These are phyloP conservation scores for Penicillium decumbens DNA, from an alignment of 2,329 filamentous ascomycete species.

Conservation along the genomic window DNA sequence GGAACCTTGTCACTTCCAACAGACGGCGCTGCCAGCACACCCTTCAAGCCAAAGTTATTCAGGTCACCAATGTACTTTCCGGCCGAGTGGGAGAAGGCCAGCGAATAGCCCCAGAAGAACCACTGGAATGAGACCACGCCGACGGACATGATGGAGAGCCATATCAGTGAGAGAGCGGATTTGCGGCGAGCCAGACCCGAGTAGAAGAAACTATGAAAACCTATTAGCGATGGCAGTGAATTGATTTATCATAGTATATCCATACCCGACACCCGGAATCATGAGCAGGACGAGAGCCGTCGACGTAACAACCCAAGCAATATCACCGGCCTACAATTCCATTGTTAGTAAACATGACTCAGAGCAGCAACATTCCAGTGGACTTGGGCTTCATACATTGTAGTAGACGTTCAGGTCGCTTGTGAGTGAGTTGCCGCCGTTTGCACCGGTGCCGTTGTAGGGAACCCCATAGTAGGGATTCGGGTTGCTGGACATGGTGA, in stretches of 20 bases:
- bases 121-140: slow-evolving; percentile 82
- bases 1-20: slow-evolving; percentile 69
- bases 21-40: slow-evolving; percentile 70
- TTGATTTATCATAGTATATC: not conserved
- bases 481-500: slow-evolving; percentile 33
- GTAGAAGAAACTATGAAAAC: slow-evolving; percentile 74
- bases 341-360: slow-evolving; percentile 13
- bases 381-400: slow-evolving; percentile 40
- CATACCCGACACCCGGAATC: slow-evolving; percentile 79
- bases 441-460: slow-evolving; percentile 61
- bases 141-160: slow-evolving; percentile 75
- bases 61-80: slow-evolving; percentile 73
- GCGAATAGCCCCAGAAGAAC: slow-evolving; percentile 92
- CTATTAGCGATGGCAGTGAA: not conserved
- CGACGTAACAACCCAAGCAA: slow-evolving; percentile 73
- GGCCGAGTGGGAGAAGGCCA: slow-evolving; percentile 74
- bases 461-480: slow-evolving; percentile 32
- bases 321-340: slow-evolving; percentile 63
- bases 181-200: slow-evolving; percentile 84
- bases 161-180: slow-evolving; percentile 80
- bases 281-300: slow-evolving; percentile 81
- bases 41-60: slow-evolving; percentile 70
- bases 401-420: slow-evolving; percentile 82
- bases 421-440: slow-evolving; percentile 62
- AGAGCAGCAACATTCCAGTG: not conserved